Evolutionary conservation across 139 green algal genomes (phyloP), one percentile per base, ranked within the genome.

Genomic region (Auxenochlorella pyrenoidosa): DNA sequence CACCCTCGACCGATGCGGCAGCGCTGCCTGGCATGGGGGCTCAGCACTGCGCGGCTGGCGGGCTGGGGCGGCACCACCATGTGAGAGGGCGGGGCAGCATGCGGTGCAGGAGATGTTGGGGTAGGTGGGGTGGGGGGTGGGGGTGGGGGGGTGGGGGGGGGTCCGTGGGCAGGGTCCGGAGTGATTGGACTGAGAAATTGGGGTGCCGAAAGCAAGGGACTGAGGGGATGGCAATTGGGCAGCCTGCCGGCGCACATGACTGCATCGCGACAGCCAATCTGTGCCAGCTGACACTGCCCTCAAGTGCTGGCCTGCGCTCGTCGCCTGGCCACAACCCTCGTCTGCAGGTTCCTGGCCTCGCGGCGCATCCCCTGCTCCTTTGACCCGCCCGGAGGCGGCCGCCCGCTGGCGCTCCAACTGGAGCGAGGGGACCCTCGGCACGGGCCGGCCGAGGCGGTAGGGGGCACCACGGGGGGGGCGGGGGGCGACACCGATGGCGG

Each of bases 341-440:
- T 24, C 63, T 34, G 63, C 63, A 71, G 63, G 63, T 71, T 43
- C 22, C 68, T 75, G 51, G 26, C 47, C 51, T 18, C n/a, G 4
- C 77, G 77, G 24, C 51, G 18, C 77, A 70, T 83, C 77, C 47
- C 77, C 47, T 83, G 77, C 51, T 83, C 77, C 51, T 83, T 54
- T 54, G 32, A 22, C 34, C 26, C 43, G 3, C 40, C 41, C 0
- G 73, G 18, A 5, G 21, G 6, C 22, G 0, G 38, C 19, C 79
- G 38, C 12, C 79, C 60, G 36, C 34, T 85, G 60, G 79, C 19
- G 60, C 79, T 85, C 26, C 79, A 76, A 60, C 60, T 85, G 40
- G 79, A 85, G 16, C 32, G 79, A 24, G 79, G 60, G 0, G 79
- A 85, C 59, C 47, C 79, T 16, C 58, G 59, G 38, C 79, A 85